Percentiles rank a stretch among this genome's conserved stretches.
Evolutionary conservation across 2,329 filamentous ascomycete genomes (phyloP).

Genomic region (Xylariaceae sp.): DNA sequence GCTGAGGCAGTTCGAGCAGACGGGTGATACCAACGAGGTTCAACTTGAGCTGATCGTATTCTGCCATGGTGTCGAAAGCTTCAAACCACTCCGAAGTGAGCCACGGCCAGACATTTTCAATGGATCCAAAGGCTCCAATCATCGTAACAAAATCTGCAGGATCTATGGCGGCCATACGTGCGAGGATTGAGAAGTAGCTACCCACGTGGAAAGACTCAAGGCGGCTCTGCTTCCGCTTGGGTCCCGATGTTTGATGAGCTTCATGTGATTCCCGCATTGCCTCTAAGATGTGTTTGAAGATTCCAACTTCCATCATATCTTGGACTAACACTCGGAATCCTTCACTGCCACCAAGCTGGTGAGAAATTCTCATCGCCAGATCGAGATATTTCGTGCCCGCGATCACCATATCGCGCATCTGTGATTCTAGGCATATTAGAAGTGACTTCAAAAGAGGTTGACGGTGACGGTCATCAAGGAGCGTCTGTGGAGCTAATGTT

Average conservation of each 20-base stretch:
- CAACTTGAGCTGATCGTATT: conserved; percentile 62
- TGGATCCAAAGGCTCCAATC: conserved; percentile 42
- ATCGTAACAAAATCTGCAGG: conserved; percentile 62
- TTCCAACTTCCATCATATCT: conserved; percentile 59
- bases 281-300: conserved; percentile 59
- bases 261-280: conserved; percentile 64
- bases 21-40: conserved; percentile 68
- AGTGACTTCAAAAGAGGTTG: conserved; percentile 46
- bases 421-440: conserved; percentile 44
- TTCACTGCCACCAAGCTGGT: conserved; percentile 54
- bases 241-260: conserved; percentile 76
- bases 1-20: conserved; percentile 58
- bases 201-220: conserved; percentile 73
- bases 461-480: conserved; percentile 53
- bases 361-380: conserved; percentile 57
- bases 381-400: conserved; percentile 45
- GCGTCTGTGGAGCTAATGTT: conserved; percentile 61
- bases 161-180: conserved; percentile 69
- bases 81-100: conserved; percentile 61
- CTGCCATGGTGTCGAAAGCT: conserved; percentile 62
- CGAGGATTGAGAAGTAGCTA: conserved; percentile 79
- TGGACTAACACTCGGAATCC: conserved; percentile 60
- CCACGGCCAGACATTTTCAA: conserved; percentile 55
- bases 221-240: conserved; percentile 62
- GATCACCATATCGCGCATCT: too few relatives aligned